Conservation (phyloP, 2,329 filamentous ascomycete genomes). For the Mariannaea sp. region DNA sequence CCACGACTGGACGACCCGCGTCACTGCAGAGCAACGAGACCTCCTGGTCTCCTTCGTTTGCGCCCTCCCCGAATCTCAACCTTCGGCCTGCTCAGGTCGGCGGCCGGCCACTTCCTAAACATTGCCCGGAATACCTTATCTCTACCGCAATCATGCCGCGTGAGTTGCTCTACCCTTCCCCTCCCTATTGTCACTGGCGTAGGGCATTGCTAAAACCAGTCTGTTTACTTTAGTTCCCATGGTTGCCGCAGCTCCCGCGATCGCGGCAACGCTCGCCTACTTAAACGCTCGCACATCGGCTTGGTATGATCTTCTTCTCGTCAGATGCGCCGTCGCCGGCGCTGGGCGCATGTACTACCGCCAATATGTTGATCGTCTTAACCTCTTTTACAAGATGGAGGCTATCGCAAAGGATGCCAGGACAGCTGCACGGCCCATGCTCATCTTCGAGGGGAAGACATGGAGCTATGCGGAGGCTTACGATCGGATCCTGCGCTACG, state of each 20-base stretch:
- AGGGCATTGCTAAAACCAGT: neutral
- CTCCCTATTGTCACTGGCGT: no score
- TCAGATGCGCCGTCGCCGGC: slow-evolving; percentile 59
- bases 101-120: neutral
- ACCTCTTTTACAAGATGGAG: slow-evolving; percentile 78
- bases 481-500: slow-evolving; percentile 71
- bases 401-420: slow-evolving; percentile 58
- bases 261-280: slow-evolving; percentile 73
- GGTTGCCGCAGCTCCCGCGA: slow-evolving; percentile 61
- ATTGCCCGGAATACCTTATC: neutral
- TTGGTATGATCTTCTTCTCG: slow-evolving; percentile 66
- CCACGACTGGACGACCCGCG: slow-evolving; percentile 12
- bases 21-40: neutral
- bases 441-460: slow-evolving; percentile 69
- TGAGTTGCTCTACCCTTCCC: slow-evolving; percentile 4
- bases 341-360: slow-evolving; percentile 50
- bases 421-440: slow-evolving; percentile 59
- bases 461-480: slow-evolving; percentile 82
- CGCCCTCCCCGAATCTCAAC: neutral
- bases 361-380: slow-evolving; percentile 65
- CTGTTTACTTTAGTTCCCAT: slow-evolving; percentile 52
- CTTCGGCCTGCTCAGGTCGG: neutral
- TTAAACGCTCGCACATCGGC: slow-evolving; percentile 73
- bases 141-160: slow-evolving; percentile 24
- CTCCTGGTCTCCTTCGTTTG: neutral